Evolutionary conservation across 805 yeast species (phyloP), one percentile per base, ranked within the genome.

Genomic region (Scheffersomyces spartinae): DNA sequence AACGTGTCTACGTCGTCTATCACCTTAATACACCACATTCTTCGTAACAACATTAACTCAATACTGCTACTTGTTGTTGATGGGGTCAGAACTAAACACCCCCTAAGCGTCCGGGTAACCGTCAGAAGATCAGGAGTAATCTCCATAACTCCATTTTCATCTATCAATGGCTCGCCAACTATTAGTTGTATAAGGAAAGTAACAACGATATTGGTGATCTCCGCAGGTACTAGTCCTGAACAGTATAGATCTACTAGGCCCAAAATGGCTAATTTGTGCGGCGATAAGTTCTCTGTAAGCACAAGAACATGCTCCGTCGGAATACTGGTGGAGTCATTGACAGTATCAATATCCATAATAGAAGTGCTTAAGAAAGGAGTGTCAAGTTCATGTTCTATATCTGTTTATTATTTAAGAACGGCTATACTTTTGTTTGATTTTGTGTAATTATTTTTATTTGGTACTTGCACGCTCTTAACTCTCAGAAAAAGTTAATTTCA

Each of bases 221-320:
- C 36, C 9, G 45, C 34, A 4, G 71, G 71, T 2, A 66, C 34
- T 9, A 43, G 42, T 6, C 55, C 55, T 8, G 55, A 42, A 23
- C 71, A 55, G 35, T 68, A 68, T 0, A 64, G 63, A 9, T 58
- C 57, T 4, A 73, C 55, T 9, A 75, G 39, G 3, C 64, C 46
- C 7, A 73, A 37, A 1, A 73, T 36, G 2, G 74, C 68, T 0
- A 75, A 46, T 34, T 69, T 71, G 29, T 68, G 62, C 1, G 81
- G 73, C 5, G 77, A 65, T 15, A 74, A 32, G 27, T 52, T 62
- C 28, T 58, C 64, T 3, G 60, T 41, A 17, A 55, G 38, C 8
- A 53, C 34, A 15, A 53, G 35, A n/a, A n/a, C n/a, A n/a, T n/a
- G n/a, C n/a, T n/a, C n/a, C n/a, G n/a, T n/a, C n/a, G n/a, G n/a